phyloP scores from a whole-genome alignment of 164 flowering plant species.

The Magnolia kwangsiensis region DNA sequence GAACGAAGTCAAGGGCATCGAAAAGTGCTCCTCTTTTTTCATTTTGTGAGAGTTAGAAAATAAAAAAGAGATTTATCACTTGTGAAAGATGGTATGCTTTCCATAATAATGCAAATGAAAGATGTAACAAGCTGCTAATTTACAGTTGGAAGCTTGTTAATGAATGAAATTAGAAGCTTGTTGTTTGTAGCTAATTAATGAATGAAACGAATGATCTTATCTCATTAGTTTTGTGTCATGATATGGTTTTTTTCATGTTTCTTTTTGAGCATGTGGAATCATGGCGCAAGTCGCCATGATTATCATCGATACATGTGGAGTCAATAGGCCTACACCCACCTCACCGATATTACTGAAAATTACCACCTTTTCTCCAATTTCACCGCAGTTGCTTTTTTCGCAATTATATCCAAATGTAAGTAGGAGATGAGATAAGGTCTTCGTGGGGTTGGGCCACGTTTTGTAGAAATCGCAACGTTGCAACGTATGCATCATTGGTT shows the following conservation, averaged over 20 bases:
- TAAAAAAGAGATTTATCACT: neutral
- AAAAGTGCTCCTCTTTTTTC: neutral
- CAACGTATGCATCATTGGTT: too few relatives aligned
- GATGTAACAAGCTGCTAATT: neutral
- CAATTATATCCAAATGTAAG: neutral
- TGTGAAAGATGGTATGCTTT: neutral
- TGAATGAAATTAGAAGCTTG: neutral
- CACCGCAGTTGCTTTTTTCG: neutral
- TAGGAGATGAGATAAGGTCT: neutral
- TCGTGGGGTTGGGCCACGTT: neutral
- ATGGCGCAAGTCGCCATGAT: slow-evolving; percentile 4
- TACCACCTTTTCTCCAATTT: neutral
- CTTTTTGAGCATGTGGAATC: neutral
- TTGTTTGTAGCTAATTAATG: neutral
- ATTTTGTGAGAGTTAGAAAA: neutral
- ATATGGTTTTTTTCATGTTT: neutral
- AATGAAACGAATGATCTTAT: neutral
- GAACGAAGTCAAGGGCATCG: slow-evolving; percentile 43
- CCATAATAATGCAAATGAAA: neutral
- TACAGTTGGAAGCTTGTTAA: neutral
- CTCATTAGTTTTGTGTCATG: neutral
- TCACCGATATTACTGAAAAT: neutral
- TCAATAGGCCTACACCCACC: neutral
- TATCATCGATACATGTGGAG: neutral
- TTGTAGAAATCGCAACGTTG: too few relatives aligned